phyloP scores from a whole-genome alignment of 2,329 filamentous ascomycete species.

The Chaetothyriales sp. region DNA sequence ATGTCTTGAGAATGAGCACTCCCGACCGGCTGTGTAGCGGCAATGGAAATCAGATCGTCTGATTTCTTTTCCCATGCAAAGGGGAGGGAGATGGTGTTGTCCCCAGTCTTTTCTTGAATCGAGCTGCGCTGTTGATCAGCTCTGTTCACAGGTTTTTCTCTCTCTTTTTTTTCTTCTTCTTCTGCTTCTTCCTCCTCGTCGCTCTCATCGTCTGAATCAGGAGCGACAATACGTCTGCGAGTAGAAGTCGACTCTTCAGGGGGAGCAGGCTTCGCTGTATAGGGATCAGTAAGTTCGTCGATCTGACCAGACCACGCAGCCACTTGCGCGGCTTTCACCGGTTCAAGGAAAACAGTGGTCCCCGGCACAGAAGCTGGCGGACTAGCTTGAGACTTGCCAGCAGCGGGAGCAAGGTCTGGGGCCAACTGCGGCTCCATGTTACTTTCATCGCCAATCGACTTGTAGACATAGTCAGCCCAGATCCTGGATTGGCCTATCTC shows the following conservation, averaged over 20 bases:
- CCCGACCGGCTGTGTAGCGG: background rate
- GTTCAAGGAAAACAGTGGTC: background rate
- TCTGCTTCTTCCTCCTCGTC: background rate
- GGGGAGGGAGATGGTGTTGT: background rate
- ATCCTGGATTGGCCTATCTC: slow-evolving; percentile 18
- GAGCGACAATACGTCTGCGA: slow-evolving; percentile 1
- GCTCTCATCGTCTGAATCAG: slow-evolving; percentile 4
- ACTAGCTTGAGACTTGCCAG: background rate
- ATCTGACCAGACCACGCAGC: slow-evolving; percentile 12
- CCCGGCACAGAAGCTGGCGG: background rate
- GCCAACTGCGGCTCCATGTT: slow-evolving; percentile 8
- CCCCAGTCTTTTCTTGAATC: background rate
- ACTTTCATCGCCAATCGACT: slow-evolving; percentile 20
- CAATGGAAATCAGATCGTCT: background rate
- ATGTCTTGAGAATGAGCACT: background rate
- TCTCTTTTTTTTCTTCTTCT: background rate
- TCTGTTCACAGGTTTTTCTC: background rate
- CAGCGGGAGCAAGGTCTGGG: background rate
- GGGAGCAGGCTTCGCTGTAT: slow-evolving; percentile 9
- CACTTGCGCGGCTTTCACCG: slow-evolving; percentile 2
- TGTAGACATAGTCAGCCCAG: slow-evolving; percentile 22
- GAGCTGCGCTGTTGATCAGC: background rate
- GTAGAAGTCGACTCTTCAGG: slow-evolving; percentile 3
- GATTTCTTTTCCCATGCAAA: background rate
- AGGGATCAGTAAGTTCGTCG: slow-evolving; percentile 9